phyloP scores from a whole-genome alignment of 768 basidiomycete species.

The Chiua virens region DNA sequence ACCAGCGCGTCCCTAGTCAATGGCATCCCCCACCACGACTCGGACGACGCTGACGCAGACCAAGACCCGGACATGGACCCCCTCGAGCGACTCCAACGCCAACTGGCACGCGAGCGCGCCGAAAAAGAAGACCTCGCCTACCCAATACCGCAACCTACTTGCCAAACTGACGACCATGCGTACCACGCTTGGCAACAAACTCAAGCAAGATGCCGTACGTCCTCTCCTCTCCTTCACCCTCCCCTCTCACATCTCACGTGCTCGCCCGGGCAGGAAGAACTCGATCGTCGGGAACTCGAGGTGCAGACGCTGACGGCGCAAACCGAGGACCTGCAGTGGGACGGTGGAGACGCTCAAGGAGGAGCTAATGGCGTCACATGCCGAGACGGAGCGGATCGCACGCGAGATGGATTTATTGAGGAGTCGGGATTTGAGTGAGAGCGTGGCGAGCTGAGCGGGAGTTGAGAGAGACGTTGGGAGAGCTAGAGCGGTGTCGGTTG shows the following conservation, averaged over 20 bases:
- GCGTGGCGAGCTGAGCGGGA: constrained; percentile 70
- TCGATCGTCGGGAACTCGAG: constrained; percentile 87
- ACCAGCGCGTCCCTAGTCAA: constrained; percentile 26
- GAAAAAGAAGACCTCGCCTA: constrained; percentile 87
- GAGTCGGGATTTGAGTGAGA: constrained; percentile 66
- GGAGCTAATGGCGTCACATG: constrained; percentile 75
- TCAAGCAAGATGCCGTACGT: constrained; percentile 94
- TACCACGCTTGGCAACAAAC: constrained; percentile 88
- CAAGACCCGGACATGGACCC: constrained; percentile 48
- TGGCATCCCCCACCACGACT: constrained; percentile 33
- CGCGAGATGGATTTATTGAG: constrained; percentile 70
- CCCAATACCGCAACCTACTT: constrained; percentile 84
- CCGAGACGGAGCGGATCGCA: constrained; percentile 70
- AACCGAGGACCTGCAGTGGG: constrained; percentile 66
- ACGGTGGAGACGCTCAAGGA: constrained; percentile 79
- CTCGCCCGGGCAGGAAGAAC: constrained; percentile 75
- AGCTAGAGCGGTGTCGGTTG: constrained; percentile 81
- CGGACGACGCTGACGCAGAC: constrained; percentile 28
- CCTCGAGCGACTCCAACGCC: constrained; percentile 61
- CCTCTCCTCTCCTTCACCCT: neutral
- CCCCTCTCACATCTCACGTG: neutral
- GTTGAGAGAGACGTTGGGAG: constrained; percentile 77
- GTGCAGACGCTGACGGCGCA: constrained; percentile 77
- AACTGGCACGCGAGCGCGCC: constrained; percentile 71
- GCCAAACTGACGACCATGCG: constrained; percentile 92